Conservation (phyloP, 371 early-diverging fungal species). For the Mortierella sp. region DNA sequence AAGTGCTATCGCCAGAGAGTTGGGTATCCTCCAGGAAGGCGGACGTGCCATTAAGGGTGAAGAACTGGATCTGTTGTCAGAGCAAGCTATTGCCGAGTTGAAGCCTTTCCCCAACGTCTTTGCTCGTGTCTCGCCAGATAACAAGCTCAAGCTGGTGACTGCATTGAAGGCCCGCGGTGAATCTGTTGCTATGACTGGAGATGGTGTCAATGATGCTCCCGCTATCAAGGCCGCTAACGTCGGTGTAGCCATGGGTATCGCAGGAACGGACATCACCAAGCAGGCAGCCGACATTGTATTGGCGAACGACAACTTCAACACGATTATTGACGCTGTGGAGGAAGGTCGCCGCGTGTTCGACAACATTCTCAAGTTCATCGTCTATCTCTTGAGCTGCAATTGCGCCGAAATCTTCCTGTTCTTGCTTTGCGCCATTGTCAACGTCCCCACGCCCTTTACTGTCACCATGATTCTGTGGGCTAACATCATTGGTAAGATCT, state of each 20-base stretch:
- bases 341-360: conserved; percentile 91
- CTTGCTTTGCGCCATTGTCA: conserved; percentile 61
- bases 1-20: conserved; percentile 74
- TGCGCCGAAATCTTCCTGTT: conserved; percentile 81
- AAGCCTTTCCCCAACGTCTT: conserved; percentile 77
- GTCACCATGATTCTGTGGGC: conserved; percentile 86
- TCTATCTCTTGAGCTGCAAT: conserved; percentile 92
- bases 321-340: conserved; percentile 81
- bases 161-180: conserved; percentile 87
- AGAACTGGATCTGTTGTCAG: conserved; percentile 72
- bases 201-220: conserved; percentile 92
- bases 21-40: conserved; percentile 67
- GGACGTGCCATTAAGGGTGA: conserved; percentile 66
- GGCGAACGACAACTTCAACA: conserved; percentile 85
- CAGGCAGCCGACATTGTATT: conserved; percentile 91
- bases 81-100: conserved; percentile 66
- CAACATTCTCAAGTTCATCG: conserved; percentile 95
- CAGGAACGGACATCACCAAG: conserved; percentile 92
- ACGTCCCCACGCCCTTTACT: conserved; percentile 67
- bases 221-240: conserved; percentile 92
- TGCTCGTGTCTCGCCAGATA: conserved; percentile 88
- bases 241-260: conserved; percentile 93
- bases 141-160: conserved; percentile 96
- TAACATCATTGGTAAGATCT: conserved; percentile 79
- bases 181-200: conserved; percentile 86